A percentile compares a stretch with the other conserved stretches of the same genome.
These are phyloP conservation scores for Nelumbo lutea DNA, from an alignment of 164 flowering plant species.

Conservation along the genomic window DNA sequence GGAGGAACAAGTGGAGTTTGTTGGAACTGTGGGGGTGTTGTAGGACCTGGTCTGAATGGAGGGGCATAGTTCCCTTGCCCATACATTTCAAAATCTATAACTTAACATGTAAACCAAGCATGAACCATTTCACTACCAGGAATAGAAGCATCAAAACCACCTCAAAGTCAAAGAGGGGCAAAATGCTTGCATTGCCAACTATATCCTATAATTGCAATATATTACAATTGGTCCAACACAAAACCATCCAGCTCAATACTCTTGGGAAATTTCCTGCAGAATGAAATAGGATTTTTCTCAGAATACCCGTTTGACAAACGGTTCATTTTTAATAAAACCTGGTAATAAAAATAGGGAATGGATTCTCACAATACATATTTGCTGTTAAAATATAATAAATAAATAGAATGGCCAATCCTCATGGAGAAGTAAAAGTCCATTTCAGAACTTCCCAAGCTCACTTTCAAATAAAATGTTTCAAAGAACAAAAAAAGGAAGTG, in stretches of 20 bases:
- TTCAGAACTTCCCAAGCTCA: neutral
- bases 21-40: slow-evolving; percentile 20
- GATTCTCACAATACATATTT: neutral
- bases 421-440: neutral
- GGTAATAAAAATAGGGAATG: neutral
- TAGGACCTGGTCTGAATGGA: slow-evolving; percentile 37
- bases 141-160: neutral
- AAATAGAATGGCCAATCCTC: too few species aligned
- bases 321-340: neutral
- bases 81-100: slow-evolving; percentile 29
- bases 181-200: neutral
- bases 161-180: neutral
- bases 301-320: neutral
- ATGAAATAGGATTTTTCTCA: neutral
- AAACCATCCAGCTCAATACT: neutral
- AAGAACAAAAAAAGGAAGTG: neutral
- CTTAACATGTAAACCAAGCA: neutral
- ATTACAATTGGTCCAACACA: neutral
- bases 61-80: slow-evolving; percentile 43
- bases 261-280: neutral
- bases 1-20: slow-evolving; percentile 8
- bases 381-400: neutral
- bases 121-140: neutral
- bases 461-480: neutral
- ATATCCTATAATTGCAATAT: neutral